These are phyloP conservation scores for Aspergillus bombycis DNA, from an alignment of 2,329 filamentous ascomycete genomes.

Conservation along the genomic window DNA sequence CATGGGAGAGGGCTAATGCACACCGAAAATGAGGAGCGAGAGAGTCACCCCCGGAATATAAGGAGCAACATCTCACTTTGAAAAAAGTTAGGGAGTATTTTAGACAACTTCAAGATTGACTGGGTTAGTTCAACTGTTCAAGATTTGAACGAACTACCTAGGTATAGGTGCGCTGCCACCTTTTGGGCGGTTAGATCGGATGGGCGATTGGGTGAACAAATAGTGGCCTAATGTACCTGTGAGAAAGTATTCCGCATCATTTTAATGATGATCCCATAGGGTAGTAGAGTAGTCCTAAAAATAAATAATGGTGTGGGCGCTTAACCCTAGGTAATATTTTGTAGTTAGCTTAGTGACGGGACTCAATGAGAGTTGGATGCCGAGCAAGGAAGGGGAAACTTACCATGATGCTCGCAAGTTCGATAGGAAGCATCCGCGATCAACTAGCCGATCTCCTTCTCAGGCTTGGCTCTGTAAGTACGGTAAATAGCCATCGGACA, in stretches of 20 bases:
- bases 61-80: neutral
- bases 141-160: neutral
- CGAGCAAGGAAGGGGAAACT: neutral
- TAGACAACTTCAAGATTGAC: neutral
- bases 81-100: neutral
- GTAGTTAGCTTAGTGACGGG: neutral
- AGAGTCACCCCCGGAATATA: neutral
- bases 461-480: too few relatives aligned
- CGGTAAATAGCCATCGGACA: too few relatives aligned
- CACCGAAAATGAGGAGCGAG: neutral
- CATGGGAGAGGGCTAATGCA: neutral
- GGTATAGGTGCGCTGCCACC: neutral
- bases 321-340: neutral
- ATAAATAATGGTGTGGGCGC: neutral
- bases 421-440: neutral
- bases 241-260: neutral
- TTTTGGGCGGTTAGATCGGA: conserved; percentile 13
- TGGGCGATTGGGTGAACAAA: conserved; percentile 13
- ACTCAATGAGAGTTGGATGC: neutral
- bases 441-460: neutral
- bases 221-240: conserved; percentile 1
- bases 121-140: neutral
- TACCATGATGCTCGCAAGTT: neutral
- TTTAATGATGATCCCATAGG: neutral
- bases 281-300: neutral